Evolutionary conservation across 2,329 filamentous ascomycete genomes (phyloP).

Genomic region (Aspergillus versicolor): DNA sequence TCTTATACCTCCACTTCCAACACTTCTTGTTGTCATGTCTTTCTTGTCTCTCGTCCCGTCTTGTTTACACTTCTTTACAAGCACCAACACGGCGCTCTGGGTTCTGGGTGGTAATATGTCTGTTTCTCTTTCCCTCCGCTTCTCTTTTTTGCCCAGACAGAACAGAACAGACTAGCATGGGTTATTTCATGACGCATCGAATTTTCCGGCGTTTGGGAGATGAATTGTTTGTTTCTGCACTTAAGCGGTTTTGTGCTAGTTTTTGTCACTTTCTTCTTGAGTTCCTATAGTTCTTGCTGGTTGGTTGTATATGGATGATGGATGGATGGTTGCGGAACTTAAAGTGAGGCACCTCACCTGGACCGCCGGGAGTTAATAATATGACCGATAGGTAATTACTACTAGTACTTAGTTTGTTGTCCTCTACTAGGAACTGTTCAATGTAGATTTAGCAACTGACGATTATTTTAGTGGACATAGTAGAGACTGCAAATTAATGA

Average conservation of each 20-base stretch:
- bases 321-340: background rate
- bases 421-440: background rate
- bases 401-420: background rate
- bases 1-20: too few species aligned
- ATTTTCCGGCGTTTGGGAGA: background rate
- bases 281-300: background rate
- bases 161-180: background rate
- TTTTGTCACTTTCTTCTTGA: background rate
- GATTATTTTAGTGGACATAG: background rate
- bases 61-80: background rate
- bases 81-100: background rate
- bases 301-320: conserved; percentile 11
- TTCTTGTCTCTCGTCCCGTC: background rate
- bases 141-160: background rate
- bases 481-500: background rate
- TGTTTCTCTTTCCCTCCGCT: background rate
- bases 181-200: conserved; percentile 1
- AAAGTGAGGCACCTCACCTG: background rate
- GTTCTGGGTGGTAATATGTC: background rate
- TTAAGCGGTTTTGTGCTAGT: background rate
- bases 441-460: background rate
- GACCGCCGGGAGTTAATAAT: background rate
- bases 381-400: background rate
- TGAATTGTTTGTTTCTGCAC: background rate
- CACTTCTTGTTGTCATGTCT: too few species aligned